These are phyloP conservation scores for Silybum marianum DNA, from an alignment of 129 eudicot genomes.

Conservation along the genomic window DNA sequence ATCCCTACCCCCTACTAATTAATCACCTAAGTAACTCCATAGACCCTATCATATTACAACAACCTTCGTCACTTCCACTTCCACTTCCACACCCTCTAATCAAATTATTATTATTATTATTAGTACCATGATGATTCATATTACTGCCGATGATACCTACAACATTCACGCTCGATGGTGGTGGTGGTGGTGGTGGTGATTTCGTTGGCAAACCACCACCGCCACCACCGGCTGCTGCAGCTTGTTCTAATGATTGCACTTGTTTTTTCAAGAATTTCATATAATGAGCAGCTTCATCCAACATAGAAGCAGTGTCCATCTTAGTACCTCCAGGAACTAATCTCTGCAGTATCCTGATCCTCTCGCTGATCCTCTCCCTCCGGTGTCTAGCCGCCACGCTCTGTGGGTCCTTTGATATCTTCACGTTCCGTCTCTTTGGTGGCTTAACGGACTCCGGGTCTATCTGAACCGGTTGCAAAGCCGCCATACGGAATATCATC, in stretches of 20 bases:
- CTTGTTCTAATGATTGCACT: constrained; percentile 56
- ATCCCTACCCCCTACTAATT: constrained; percentile 2
- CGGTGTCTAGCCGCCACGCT: constrained; percentile 69
- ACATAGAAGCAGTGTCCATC: constrained; percentile 97
- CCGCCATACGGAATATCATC: constrained; percentile 68
- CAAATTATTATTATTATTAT: constrained; percentile 21
- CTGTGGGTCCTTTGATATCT: constrained; percentile 68
- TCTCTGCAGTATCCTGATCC: constrained; percentile 75
- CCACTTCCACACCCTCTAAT: constrained; percentile 30
- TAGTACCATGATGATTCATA: constrained; percentile 11
- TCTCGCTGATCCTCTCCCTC: constrained; percentile 63
- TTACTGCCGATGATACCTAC: neutral
- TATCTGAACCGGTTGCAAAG: constrained; percentile 65
- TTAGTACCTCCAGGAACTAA: constrained; percentile 95
- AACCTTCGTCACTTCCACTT: constrained; percentile 22
- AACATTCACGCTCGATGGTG: neutral
- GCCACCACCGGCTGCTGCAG: constrained; percentile 22
- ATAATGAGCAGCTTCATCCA: constrained; percentile 91
- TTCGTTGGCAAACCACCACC: constrained; percentile 24
- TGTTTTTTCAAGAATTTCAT: constrained; percentile 83
- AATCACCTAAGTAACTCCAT: constrained; percentile 48
- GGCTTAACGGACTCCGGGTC: constrained; percentile 65
- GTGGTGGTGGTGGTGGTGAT: constrained; percentile 7
- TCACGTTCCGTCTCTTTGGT: constrained; percentile 58
- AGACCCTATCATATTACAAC: constrained; percentile 36